Evolutionary conservation across 768 basidiomycete species (phyloP), one percentile per base, ranked within the genome.

Genomic region (Leccinum broughii): DNA sequence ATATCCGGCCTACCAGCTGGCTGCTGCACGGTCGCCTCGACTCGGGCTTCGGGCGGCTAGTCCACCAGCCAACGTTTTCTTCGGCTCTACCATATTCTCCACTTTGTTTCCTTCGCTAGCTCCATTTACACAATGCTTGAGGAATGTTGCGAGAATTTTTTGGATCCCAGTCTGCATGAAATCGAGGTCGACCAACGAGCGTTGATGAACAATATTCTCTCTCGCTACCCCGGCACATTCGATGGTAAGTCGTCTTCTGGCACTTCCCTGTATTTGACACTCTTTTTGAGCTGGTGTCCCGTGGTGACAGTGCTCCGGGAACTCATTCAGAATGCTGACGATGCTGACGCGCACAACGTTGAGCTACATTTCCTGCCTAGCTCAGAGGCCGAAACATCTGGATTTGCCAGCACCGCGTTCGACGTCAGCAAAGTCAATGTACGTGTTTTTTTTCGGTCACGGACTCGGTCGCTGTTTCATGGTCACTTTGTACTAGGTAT

Each of bases 321-420:
- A 64, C 72, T 85, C 20, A 68, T 85, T 13, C 84, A 85, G 66
- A 85, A 85, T 68, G 81, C 84, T 15, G 83, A 84, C 61, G 83
- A 84, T 70, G 83, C 77, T 0, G 74, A 70, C 4, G 72, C 78
- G 1, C 70, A 56, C 20, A 61, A 51, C 0, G 71, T 79, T 9
- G 69, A 79, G 60, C 66, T 81, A 5, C 72, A 73, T 39, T 80
- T 80, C 58, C 65, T 72, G 49, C 77, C 75, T 1, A 46, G 58
- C 34, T 35, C 13, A 35, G 57, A 55, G 46, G 64, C 35, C 37
- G 34, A 64, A 32, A 49, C 64, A 41, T 20, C 17, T 20, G 46
- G 15, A 20, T 10, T 17, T 26, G 3, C 26, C 10, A 13, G 26
- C 17, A 10, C 10, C 5, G 41, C 48, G n/a, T 14, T 10, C 10